phyloP scores from a whole-genome alignment of 2,329 filamentous ascomycete genomes.

The Fusarium sp. region DNA sequence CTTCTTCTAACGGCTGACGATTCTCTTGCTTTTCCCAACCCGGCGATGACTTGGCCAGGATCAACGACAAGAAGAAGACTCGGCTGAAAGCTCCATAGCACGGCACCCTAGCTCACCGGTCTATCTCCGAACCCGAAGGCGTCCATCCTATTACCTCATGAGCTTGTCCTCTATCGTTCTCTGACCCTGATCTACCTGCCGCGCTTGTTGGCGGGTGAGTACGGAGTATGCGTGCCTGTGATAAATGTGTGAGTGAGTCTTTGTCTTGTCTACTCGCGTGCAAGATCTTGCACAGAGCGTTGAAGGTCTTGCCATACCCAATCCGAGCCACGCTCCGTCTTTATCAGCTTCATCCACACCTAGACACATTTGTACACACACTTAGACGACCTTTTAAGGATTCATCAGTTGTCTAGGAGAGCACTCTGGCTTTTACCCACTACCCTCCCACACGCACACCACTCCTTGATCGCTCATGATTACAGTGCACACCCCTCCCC shows the following conservation, averaged over 20 bases:
- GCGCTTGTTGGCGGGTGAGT: slow-evolving; percentile 37
- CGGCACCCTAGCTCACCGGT: slow-evolving; percentile 42
- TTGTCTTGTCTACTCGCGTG: slow-evolving; percentile 31
- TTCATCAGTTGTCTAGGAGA: slow-evolving; percentile 41
- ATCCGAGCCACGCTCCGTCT: slow-evolving; percentile 41
- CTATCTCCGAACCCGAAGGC: slow-evolving; percentile 38
- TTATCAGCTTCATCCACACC: slow-evolving; percentile 45
- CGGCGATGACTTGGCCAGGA: slow-evolving; percentile 42
- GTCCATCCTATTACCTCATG: slow-evolving; percentile 26
- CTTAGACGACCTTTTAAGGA: slow-evolving; percentile 32
- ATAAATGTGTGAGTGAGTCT: slow-evolving; percentile 17
- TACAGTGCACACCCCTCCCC: slow-evolving; percentile 31
- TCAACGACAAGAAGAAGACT: slow-evolving; percentile 41
- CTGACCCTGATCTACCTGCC: slow-evolving; percentile 23
- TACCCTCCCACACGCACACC: slow-evolving; percentile 41
- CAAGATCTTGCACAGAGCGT: slow-evolving; percentile 29
- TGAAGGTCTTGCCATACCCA: slow-evolving; percentile 44
- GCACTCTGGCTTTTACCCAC: slow-evolving; percentile 38
- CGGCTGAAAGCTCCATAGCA: slow-evolving; percentile 45
- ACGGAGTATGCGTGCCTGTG: slow-evolving; percentile 25
- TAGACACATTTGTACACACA: slow-evolving; percentile 33
- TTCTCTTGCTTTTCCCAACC: slow-evolving; percentile 43
- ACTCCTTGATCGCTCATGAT: slow-evolving; percentile 37
- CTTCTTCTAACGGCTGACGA: slow-evolving; percentile 42
- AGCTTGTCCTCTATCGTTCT: slow-evolving; percentile 16